Base-by-base conservation (phyloP, 2,329 filamentous ascomycete species). In the Purpureocillium lavendulum region DNA sequence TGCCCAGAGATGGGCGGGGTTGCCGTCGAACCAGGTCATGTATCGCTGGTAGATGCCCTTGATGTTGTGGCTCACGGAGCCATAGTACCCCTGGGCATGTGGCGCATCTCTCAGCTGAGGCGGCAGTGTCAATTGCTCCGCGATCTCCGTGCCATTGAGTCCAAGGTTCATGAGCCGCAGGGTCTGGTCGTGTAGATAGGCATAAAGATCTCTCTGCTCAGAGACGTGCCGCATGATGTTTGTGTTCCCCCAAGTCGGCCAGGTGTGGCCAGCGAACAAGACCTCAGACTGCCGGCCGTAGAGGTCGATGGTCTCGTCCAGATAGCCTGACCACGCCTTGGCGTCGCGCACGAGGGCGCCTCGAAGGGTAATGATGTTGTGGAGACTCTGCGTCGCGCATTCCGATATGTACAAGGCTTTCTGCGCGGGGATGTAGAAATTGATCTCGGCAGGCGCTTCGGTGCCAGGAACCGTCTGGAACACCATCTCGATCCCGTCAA, bases 131-230 rank as follows among this genome's bases (percentile, higher is more conserved):
- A 67, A 46, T 8, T 38, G 29, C 44, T 67, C 64, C 4, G 64
- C 64, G 29, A 67, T 67, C 42, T 67, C 62, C 7, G 53, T 43
- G 1, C 59, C 59, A 1, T 53, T 63, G 43, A 53, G 35, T 2
- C 62, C 64, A 10, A 45, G 29, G 39, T 66, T 66, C 45, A 66
- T 52, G 48, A 58, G 45, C 2, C 62, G 54, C 7, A 66, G 41
- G 0, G 64, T 65, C 42, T 67, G 58, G 35, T 67, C 56, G 43
- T 66, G 58, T 11, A 66, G 18, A 36, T 60, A 65, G 1, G 47
- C 59, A 40, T 67, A 66, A 13, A 61, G 40, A 43, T 66, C 61
- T n/a, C 64, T 44, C 43, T 67, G 64, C 34, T 59, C 46, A 0
- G 50, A 42, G 0, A 68, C 42, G 14, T 52, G 51, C 1, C 39